Conservation (phyloP, 2,329 filamentous ascomycete species). For the Alternaria arbusti region DNA sequence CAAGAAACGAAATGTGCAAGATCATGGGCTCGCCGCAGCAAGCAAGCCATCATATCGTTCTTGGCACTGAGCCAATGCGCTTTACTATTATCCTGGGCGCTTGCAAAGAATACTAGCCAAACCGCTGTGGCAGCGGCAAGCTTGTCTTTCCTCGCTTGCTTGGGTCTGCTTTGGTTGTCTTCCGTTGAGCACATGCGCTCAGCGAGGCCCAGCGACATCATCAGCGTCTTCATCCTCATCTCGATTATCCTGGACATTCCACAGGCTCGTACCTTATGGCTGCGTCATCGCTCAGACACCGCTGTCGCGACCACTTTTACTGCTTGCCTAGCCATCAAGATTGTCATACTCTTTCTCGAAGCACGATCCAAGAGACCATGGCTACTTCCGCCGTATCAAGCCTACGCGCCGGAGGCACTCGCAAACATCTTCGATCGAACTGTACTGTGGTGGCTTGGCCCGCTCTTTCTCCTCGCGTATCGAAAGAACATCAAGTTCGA, state of each 20-base stretch:
- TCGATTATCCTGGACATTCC: background rate
- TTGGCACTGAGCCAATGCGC: background rate
- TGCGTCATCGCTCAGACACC: background rate
- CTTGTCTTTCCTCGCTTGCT: background rate
- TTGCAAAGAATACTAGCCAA: background rate
- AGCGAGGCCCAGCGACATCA: background rate
- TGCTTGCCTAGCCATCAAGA: background rate
- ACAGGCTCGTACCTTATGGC: background rate
- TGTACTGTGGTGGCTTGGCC: background rate
- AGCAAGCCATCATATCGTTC: background rate
- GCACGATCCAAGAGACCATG: background rate
- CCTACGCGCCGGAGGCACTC: background rate
- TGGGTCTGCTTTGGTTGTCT: background rate
- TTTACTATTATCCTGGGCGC: rapidly evolving
- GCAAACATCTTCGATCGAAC: background rate
- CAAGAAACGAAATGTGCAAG: background rate
- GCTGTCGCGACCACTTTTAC: background rate
- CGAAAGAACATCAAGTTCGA: background rate
- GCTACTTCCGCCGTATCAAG: background rate
- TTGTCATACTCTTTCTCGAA: background rate
- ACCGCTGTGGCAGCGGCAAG: background rate
- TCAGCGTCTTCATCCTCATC: background rate
- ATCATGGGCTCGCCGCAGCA: background rate
- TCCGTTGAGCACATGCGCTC: background rate
- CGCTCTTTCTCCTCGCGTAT: background rate